A percentile compares a stretch with the other conserved stretches of the same genome.
These are phyloP conservation scores for Gossypium gossypioides DNA, from an alignment of 441 rosid species.

Conservation along the genomic window DNA sequence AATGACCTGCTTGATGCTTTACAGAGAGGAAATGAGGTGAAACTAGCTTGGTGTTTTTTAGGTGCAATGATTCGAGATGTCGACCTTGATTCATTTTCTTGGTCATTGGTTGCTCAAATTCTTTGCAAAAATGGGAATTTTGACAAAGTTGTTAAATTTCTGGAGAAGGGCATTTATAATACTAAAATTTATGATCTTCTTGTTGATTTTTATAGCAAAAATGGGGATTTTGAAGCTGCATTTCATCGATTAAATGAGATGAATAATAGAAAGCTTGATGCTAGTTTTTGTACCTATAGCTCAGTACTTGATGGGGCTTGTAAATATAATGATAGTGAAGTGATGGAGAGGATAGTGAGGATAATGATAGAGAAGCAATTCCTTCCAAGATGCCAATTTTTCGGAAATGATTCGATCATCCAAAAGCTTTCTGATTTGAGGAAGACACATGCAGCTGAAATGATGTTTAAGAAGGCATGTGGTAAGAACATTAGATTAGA, in stretches of 20 bases:
- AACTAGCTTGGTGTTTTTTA: conserved; percentile 43
- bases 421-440: conserved; percentile 52
- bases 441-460: conserved; percentile 41
- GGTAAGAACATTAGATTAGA: conserved; percentile 24
- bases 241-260: conserved; percentile 40
- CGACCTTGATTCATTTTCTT: conserved; percentile 33
- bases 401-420: conserved; percentile 25
- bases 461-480: conserved; percentile 42
- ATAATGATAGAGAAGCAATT: conserved; percentile 35
- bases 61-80: conserved; percentile 42
- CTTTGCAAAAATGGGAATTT: conserved; percentile 37
- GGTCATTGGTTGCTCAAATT: conserved; percentile 44
- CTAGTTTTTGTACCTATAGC: conserved; percentile 39
- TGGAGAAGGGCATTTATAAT: conserved; percentile 42
- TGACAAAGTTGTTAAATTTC: conserved; percentile 30
- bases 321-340: conserved; percentile 28
- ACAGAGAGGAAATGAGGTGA: conserved; percentile 23
- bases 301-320: conserved; percentile 65
- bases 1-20: conserved; percentile 46
- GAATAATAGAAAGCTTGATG: conserved; percentile 30
- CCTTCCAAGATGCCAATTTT: conserved; percentile 16
- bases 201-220: conserved; percentile 41
- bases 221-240: conserved; percentile 36
- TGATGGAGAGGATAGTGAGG: conserved; percentile 31
- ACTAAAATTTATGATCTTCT: conserved; percentile 41